Conservation (phyloP, 345 rosid species). For the Syzygium jambos region DNA sequence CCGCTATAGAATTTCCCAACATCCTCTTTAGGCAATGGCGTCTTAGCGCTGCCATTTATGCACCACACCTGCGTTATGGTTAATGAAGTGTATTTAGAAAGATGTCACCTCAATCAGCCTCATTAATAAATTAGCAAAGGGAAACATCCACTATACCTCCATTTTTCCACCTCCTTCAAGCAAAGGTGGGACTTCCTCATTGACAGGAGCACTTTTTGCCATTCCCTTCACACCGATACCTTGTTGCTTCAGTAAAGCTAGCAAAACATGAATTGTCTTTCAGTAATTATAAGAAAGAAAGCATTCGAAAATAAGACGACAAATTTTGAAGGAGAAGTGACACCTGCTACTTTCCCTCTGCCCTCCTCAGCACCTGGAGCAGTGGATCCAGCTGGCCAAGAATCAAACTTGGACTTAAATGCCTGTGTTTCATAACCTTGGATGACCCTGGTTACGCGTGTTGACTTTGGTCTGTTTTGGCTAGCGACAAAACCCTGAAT, state of each 20-base stretch:
- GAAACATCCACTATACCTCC: conserved; percentile 56
- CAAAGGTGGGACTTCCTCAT: conserved; percentile 90
- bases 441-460: conserved; percentile 64
- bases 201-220: conserved; percentile 58
- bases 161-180: conserved; percentile 94
- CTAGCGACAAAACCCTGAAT: conserved; percentile 67
- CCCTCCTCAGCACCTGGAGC: conserved; percentile 86
- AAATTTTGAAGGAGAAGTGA: background rate
- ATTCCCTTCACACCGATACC: conserved; percentile 83
- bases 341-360: conserved; percentile 99
- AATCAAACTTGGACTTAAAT: conserved; percentile 87
- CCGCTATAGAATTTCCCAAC: conserved; percentile 90
- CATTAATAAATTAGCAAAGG: background rate
- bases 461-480: conserved; percentile 85
- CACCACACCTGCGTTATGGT: conserved; percentile 66
- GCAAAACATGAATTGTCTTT: conserved; percentile 9
- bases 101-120: background rate
- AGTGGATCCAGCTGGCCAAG: conserved; percentile 90
- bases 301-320: background rate
- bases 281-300: conserved; percentile 8
- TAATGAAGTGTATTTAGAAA: background rate
- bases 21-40: conserved; percentile 64
- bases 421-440: conserved; percentile 94
- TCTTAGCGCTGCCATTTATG: conserved; percentile 75
- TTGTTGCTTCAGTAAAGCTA: conserved; percentile 96